Evolutionary conservation across 805 yeast genomes (phyloP).

Genomic region (Barnettozyma botsteinii): DNA sequence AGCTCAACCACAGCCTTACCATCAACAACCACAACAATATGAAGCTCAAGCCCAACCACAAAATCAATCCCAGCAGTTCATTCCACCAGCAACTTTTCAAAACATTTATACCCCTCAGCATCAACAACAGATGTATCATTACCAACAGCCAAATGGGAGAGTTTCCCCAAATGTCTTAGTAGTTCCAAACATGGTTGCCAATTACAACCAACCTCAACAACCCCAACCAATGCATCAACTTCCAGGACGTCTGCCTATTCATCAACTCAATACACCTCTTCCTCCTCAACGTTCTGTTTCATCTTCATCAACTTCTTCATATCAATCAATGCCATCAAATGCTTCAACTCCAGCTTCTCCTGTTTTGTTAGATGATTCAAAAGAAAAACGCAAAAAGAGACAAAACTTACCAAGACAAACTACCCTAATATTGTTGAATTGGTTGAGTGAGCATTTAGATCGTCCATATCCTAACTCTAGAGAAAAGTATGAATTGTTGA

Average conservation of each 20-base stretch:
- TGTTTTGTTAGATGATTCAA: conserved; percentile 7
- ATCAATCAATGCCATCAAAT: conserved; percentile 3
- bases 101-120: not conserved
- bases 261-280: not conserved
- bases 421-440: conserved; percentile 58
- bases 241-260: not conserved
- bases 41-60: not conserved
- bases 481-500: conserved; percentile 65
- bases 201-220: not conserved
- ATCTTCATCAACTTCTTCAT: not conserved
- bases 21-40: too few relatives aligned
- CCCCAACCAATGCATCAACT: not conserved
- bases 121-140: not conserved
- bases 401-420: conserved; percentile 77
- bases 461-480: conserved; percentile 82
- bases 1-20: not conserved
- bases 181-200: not conserved
- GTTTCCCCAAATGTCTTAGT: not conserved
- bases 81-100: not conserved
- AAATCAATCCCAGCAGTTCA: not conserved
- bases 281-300: conserved; percentile 1
- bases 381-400: conserved; percentile 38
- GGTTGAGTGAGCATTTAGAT: conserved; percentile 69
- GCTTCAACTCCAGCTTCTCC: conserved; percentile 8
- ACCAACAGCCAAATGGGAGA: conserved; percentile 5